Evolutionary conservation across 2,329 filamentous ascomycete genomes (phyloP).

Genomic region (Talaromyces atroroseus): DNA sequence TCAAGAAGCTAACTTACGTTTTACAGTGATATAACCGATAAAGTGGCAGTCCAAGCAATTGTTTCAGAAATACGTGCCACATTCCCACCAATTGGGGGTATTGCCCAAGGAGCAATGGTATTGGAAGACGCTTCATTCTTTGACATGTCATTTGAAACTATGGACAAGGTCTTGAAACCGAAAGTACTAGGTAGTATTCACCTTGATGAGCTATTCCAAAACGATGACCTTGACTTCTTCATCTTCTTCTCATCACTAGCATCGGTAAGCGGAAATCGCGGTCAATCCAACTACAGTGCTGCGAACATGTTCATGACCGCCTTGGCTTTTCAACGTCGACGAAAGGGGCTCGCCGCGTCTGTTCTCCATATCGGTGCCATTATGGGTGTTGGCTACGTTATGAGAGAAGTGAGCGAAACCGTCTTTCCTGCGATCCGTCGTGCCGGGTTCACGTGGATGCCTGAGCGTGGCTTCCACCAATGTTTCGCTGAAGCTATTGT

Average conservation of each 20-base stretch:
- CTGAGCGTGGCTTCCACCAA: no score
- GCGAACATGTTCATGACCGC: slow-evolving; percentile 21
- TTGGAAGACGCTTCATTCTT: slow-evolving; percentile 30
- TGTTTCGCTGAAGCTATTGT: no score
- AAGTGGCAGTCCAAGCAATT: not conserved
- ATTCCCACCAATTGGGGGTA: slow-evolving; percentile 30
- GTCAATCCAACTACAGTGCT: slow-evolving; percentile 35
- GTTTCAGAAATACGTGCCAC: not conserved
- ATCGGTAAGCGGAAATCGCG: slow-evolving; percentile 22
- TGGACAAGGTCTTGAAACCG: slow-evolving; percentile 28
- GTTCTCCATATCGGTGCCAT: slow-evolving; percentile 27
- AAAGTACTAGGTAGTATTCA: slow-evolving; percentile 35
- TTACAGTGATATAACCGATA: slow-evolving; percentile 3
- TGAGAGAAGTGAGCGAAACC: no score
- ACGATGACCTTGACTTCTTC: slow-evolving; percentile 34
- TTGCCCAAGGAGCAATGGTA: slow-evolving; percentile 36
- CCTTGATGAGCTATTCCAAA: slow-evolving; percentile 20
- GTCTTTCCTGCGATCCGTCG: no score
- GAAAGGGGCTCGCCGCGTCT: slow-evolving; percentile 14
- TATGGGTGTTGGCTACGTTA: slow-evolving; percentile 25
- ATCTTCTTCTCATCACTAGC: slow-evolving; percentile 30
- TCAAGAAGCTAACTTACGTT: no score
- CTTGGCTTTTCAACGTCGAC: slow-evolving; percentile 11
- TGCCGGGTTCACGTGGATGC: no score
- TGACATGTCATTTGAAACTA: slow-evolving; percentile 27